These are phyloP conservation scores for Amoebophrya sp. DNA, from an alignment of 169 alveolate genomes.

Conservation along the genomic window DNA sequence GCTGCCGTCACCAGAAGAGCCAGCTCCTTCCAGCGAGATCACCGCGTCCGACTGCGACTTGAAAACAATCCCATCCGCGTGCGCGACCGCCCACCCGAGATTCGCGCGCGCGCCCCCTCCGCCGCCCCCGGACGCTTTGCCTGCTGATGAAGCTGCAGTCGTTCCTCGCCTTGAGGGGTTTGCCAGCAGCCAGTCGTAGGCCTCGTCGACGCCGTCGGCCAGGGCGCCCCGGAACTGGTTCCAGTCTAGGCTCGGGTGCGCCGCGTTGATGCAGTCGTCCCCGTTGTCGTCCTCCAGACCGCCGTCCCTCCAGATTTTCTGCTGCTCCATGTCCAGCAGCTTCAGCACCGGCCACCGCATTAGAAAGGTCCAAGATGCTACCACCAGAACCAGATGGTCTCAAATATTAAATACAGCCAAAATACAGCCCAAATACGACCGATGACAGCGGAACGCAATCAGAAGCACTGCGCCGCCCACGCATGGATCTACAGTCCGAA, in stretches of 20 bases:
- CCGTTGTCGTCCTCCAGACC: neutral
- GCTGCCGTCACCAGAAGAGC: neutral
- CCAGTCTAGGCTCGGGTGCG: neutral
- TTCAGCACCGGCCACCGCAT: neutral
- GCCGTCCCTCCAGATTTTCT: neutral
- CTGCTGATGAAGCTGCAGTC: too few relatives aligned
- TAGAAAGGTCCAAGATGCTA: too few relatives aligned
- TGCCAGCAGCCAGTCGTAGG: neutral
- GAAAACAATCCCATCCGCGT: neutral
- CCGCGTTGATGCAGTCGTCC: neutral
- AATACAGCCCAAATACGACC: too few relatives aligned
- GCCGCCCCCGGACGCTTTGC: too few relatives aligned
- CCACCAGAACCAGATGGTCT: too few relatives aligned
- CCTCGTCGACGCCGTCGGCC: neutral
- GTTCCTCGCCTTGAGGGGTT: neutral
- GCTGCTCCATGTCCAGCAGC: neutral
- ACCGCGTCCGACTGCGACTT: neutral
- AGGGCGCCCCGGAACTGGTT: neutral
- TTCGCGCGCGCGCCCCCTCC: too few relatives aligned
- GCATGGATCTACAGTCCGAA: too few relatives aligned
- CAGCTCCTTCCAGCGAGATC: neutral
- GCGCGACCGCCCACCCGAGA: neutral
- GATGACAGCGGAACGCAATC: too few relatives aligned
- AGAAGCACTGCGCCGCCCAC: too few relatives aligned
- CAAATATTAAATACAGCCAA: too few relatives aligned